Evolutionary conservation across 345 rosid genomes (phyloP), one percentile per base, ranked within the genome.

Genomic region (Clausena lansium): DNA sequence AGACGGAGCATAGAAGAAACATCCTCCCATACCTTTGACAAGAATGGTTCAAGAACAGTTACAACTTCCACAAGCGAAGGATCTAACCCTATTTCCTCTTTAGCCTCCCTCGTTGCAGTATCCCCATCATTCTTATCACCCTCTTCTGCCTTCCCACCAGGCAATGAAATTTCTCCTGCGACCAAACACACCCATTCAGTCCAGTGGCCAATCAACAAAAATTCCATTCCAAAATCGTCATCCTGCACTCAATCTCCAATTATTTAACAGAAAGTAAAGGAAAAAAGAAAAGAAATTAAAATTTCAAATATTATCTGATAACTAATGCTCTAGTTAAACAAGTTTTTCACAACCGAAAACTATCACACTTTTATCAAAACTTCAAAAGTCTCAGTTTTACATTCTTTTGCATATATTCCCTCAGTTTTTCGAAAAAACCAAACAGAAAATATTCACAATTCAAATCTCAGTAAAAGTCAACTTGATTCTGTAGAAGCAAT

Each of bases 131-230:
- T 89, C 83, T 83, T 85, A 77, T 92, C 93, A 70, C 77, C 84
- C 82, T 92, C 94, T 6, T 92, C 94, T 5, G 88, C 84, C 82
- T 91, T 90, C 62, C 97, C 94, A 64, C 97, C 97, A 9, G 97
- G 97, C 81, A 92, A 80, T 79, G 97, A 88, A 79, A 92, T 90
- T 82, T 92, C 97, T 71, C 94, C 97, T 92, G 82, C 81, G 85
- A 76, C 68, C 79, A 79, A 78, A 33, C 50, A 61, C 64, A 36
- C 20, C 67, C 47, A 78, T 32, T 70, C 14, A 73, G 32, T 41
- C 67, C 67, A 81, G 22, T 64, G 41, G 62, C 11, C 62, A 38
- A 66, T 55, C 55, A 36, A 67, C 70, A 80, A 24, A 54, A 24
- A 66, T 50, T 27, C 38, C 36, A 32, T 11, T 58, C 54, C 57